Evolutionary conservation across 345 rosid genomes (phyloP), one percentile per base, ranked within the genome.

Genomic region (Brassica nigra): DNA sequence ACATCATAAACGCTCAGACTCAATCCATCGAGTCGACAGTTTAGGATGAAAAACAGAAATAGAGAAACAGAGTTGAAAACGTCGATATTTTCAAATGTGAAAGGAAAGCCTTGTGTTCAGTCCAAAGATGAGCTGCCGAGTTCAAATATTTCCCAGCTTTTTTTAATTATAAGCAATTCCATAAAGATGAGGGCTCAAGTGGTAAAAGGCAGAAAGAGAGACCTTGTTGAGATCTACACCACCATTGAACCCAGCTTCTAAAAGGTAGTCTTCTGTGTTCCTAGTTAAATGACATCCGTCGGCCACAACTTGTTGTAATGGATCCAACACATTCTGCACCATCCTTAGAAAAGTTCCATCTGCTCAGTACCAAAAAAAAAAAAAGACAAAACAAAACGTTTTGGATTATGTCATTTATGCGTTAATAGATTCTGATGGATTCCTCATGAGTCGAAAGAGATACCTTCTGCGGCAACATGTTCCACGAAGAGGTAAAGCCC

Each of bases 381-480:
- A 73, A 12, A 6, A 29, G 66, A 94, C 98, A 0, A 97, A 94
- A 78, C 96, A 94, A 18, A 94, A 92, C 91, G 0, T 39, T 39
- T 2, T 8, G 44, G 12, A 39, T 8, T 39, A 39, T 39, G 44
- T 39, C 44, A 39, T 39, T 39, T 39, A 39, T 9, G 44, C 0
- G 44, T 39, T 39, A 39, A 39, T 8, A 3, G 14, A 39, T 39
- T 39, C 4, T 42, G 14, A 42, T 42, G 89, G 91, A 55, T 96
- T 92, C 61, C 97, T 52, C 20, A 52, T 52, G 57, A 20, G 5
- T 31, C 31, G 12, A 66, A 61, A 36, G 9, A 12, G 1, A 10
- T 84, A 92, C 97, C 97, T 87, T 90, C 71, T 1, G 98, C 97
- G 33, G 97, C 94, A 66, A 92, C 95, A 76, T 94, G 97, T 82